A percentile compares a stretch with the other conserved stretches of the same genome.
Conservation (phyloP, 495 filamentous ascomycete genomes). For the Paragyromitra xinjiangensis region DNA sequence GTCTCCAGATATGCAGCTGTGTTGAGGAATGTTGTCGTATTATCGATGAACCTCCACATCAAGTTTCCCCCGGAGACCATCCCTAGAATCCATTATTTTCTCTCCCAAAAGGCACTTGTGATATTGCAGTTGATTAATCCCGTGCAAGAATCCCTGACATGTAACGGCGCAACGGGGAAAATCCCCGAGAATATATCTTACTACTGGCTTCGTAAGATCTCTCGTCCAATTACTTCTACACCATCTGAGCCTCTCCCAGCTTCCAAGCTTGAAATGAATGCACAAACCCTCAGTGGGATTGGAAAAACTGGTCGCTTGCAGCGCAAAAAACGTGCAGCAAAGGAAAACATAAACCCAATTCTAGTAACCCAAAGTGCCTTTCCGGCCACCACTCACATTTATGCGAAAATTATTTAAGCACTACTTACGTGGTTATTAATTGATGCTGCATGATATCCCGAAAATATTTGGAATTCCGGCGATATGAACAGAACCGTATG, state of each 20-base stretch:
- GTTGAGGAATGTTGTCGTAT: slow-evolving; percentile 1
- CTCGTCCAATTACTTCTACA: slow-evolving; percentile 4
- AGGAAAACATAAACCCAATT: not conserved
- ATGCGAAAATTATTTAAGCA: not conserved
- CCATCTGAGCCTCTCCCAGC: not conserved
- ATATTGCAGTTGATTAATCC: slow-evolving; percentile 41
- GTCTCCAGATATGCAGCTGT: slow-evolving; percentile 18
- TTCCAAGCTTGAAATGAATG: slow-evolving; percentile 6
- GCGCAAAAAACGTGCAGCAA: not conserved
- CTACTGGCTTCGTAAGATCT: not conserved
- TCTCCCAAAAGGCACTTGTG: slow-evolving; percentile 1
- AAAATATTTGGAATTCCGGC: not conserved
- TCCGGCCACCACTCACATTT: not conserved
- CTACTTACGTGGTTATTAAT: not conserved
- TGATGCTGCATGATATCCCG: slow-evolving; percentile 23
- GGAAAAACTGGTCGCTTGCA: slow-evolving; percentile 27
- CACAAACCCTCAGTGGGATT: slow-evolving; percentile 17
- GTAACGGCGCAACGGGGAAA: slow-evolving; percentile 37
- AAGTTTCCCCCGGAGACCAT: slow-evolving; percentile 7
- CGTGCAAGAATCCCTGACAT: slow-evolving; percentile 24
- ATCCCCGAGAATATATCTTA: slow-evolving; percentile 24
- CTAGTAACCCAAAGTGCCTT: no score
- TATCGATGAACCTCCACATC: slow-evolving; percentile 10
- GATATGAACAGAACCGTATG: not conserved
- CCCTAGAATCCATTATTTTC: slow-evolving; percentile 12